These are phyloP conservation scores for Sporothrix schenckii DNA, from an alignment of 2,329 filamentous ascomycete genomes.

Conservation along the genomic window DNA sequence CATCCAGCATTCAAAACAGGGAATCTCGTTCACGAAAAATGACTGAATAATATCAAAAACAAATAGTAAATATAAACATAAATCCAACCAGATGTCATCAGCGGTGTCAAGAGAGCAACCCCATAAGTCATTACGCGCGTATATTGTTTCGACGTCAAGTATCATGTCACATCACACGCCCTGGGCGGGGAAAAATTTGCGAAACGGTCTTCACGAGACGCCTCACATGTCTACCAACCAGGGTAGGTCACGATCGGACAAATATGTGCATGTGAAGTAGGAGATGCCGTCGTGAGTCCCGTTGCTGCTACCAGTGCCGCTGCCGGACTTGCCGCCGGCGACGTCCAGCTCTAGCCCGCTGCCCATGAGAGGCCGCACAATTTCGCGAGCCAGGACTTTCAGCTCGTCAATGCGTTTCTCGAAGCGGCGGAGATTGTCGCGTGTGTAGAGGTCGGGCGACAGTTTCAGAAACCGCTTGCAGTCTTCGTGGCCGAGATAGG, in stretches of 20 bases:
- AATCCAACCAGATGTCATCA: background rate
- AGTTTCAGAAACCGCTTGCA: constrained; percentile 88
- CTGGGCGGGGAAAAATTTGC: background rate
- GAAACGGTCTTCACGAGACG: background rate
- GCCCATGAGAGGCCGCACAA: constrained; percentile 82
- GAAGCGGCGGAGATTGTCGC: constrained; percentile 83
- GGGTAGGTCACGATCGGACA: constrained; percentile 55
- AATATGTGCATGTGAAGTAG: constrained; percentile 56
- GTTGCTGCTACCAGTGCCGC: constrained; percentile 45
- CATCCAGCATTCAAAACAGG: background rate
- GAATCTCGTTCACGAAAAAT: background rate
- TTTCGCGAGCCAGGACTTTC: constrained; percentile 78
- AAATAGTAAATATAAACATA: background rate
- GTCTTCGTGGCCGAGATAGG: constrained; percentile 81
- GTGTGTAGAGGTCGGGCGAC: constrained; percentile 76
- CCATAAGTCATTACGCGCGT: background rate
- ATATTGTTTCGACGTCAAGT: background rate
- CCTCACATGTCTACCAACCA: constrained; percentile 48
- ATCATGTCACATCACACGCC: background rate
- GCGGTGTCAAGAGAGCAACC: background rate
- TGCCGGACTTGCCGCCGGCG: constrained; percentile 47
- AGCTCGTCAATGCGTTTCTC: constrained; percentile 87
- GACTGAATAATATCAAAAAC: background rate
- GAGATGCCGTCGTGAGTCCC: constrained; percentile 48
- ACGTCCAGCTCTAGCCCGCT: constrained; percentile 82